phyloP scores from a whole-genome alignment of 208 protist species.

The Acanthamoeba lenticulata region DNA sequence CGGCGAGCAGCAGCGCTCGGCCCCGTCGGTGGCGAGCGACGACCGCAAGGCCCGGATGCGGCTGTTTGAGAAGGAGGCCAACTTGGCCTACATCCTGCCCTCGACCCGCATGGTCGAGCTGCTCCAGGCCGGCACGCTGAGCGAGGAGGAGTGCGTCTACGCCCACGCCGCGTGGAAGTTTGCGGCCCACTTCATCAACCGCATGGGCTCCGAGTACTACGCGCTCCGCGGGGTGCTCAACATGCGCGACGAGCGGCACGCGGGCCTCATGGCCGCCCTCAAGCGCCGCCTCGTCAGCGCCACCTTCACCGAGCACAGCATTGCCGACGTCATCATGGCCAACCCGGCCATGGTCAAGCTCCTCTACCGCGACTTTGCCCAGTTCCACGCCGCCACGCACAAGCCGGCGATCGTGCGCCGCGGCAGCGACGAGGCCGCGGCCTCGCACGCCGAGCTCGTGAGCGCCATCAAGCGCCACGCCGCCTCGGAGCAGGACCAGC shows the following conservation, averaged over 20 bases:
- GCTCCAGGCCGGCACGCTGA: constrained; percentile 63
- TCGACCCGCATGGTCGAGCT: constrained; percentile 10
- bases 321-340: constrained; percentile 87
- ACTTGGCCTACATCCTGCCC: constrained; percentile 70
- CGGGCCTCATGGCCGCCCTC: constrained; percentile 90
- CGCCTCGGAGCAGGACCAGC: constrained; percentile 84
- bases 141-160: constrained; percentile 76
- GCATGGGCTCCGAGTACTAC: constrained; percentile 83
- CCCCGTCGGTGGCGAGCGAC: no score
- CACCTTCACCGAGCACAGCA: constrained; percentile 92
- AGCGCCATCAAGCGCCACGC: constrained; percentile 88
- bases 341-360: constrained; percentile 91
- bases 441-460: constrained; percentile 81
- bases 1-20: no score
- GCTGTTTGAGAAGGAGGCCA: constrained; percentile 67
- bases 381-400: constrained; percentile 77
- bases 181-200: constrained; percentile 88
- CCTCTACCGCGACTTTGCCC: constrained; percentile 93
- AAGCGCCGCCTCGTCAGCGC: constrained; percentile 91
- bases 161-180: constrained; percentile 81
- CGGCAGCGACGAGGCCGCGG: background rate
- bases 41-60: background rate
- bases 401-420: background rate
- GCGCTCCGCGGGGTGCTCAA: constrained; percentile 11
- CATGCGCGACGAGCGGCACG: constrained; percentile 80